Conservation (phyloP, 169 alveolate genomes). For the Plasmodium yoelii region DNA sequence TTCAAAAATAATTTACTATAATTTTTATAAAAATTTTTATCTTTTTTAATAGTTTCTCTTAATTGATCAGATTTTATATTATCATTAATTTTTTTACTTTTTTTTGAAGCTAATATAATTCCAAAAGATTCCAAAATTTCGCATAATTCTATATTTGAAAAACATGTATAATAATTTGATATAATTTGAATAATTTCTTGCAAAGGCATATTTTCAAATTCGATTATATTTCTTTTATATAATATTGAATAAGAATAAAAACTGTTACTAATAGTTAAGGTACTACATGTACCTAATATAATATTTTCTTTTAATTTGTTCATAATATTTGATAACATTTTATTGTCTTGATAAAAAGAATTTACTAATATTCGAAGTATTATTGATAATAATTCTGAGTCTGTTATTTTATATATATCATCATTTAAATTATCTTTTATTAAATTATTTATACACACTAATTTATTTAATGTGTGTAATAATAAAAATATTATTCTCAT, state of each 20-base stretch:
- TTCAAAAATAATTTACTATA: conserved; percentile 3
- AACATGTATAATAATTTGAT: conserved; percentile 6
- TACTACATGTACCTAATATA: conserved; percentile 23
- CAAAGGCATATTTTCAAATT: conserved; percentile 14
- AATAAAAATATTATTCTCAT: conserved; percentile 37
- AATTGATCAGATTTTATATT: neutral
- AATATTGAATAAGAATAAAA: conserved; percentile 29
- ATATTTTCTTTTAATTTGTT: conserved; percentile 38
- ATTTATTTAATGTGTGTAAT: conserved; percentile 36
- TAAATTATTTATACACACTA: conserved; percentile 40
- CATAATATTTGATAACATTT: conserved; percentile 3
- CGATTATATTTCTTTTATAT: conserved; percentile 19
- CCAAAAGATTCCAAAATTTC: conserved; percentile 23
- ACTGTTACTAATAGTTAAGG: conserved; percentile 52
- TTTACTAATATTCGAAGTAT: conserved; percentile 26
- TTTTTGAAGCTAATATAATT: too few relatives aligned
- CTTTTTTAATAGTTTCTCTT: neutral
- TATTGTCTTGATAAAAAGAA: conserved; percentile 13
- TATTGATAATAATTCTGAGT: conserved; percentile 50
- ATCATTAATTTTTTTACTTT: neutral
- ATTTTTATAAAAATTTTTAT: neutral
- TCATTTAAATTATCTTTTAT: conserved; percentile 7
- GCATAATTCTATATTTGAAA: conserved; percentile 23
- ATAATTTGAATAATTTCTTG: conserved; percentile 20
- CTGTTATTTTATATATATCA: conserved; percentile 25